These are phyloP conservation scores for Syzygium syzygioides DNA, from an alignment of 441 rosid species.

Conservation along the genomic window DNA sequence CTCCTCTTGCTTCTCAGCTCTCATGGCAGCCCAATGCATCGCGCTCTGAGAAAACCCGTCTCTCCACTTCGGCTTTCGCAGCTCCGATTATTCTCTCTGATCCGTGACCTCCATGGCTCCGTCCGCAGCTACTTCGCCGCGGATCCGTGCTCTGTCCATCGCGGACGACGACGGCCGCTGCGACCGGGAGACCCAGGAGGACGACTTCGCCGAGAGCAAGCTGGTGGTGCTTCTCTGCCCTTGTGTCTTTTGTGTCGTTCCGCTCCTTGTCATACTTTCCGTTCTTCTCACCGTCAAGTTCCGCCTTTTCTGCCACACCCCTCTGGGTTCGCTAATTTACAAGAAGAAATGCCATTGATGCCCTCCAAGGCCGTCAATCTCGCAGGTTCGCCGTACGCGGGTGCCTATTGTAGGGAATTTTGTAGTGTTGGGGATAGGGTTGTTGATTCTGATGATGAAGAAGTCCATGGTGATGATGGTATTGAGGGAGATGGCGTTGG, in stretches of 20 bases:
- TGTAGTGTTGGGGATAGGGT: conserved; percentile 20
- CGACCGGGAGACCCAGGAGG: conserved; percentile 5
- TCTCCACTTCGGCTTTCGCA: background rate
- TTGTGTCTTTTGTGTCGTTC: conserved; percentile 45
- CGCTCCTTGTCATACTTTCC: conserved; percentile 37
- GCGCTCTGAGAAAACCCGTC: conserved; percentile 5
- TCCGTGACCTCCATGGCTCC: conserved; percentile 27
- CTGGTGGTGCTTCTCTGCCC: conserved; percentile 48
- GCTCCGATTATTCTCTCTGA: background rate
- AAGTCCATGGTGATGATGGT: conserved; percentile 5
- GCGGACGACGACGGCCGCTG: conserved; percentile 14
- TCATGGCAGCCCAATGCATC: conserved; percentile 23
- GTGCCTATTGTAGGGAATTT: conserved; percentile 23
- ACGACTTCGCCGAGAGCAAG: conserved; percentile 26
- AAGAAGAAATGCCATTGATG: conserved; percentile 34
- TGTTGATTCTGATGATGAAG: conserved; percentile 18
- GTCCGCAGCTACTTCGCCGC: conserved; percentile 18
- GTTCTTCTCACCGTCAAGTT: conserved; percentile 47
- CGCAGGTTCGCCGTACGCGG: background rate
- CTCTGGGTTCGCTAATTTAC: conserved; percentile 45
- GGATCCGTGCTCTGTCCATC: conserved; percentile 25
- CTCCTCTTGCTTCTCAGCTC: background rate
- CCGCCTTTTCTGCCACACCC: conserved; percentile 55
- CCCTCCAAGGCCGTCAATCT: background rate
- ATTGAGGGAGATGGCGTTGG: background rate